Base-by-base conservation (phyloP, 805 yeast species). In the Myxozyma neotropica region DNA sequence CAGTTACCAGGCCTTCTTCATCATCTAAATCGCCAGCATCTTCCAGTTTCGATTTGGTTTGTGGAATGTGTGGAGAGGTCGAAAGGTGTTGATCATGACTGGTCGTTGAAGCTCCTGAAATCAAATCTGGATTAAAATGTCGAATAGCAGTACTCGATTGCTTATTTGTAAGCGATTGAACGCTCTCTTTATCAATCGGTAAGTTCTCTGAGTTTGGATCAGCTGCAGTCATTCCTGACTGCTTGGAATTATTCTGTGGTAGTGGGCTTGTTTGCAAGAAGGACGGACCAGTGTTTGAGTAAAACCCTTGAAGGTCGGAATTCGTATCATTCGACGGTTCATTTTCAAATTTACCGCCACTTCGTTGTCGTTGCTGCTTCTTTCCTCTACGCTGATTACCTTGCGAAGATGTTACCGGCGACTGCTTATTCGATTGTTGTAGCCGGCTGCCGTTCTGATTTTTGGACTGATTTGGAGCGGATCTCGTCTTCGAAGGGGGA, bases 401-500 rank as follows among this genome's bases (percentile, higher is more conserved):
- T 7, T 29, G 33, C 6, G n/a, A n/a, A n/a, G n/a, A n/a, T n/a
- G n/a, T n/a, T n/a, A n/a, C n/a, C n/a, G n/a, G n/a, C n/a, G 21
- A 13, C 21, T 17, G n/a, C 13, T 17, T 38, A 31, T 15, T 31
- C 39, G 3, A 29, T 29, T 49, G 46, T 33, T 26, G 53, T 17
- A 27, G 47, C 31, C 19, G 38, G 33, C 27, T 35, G 26, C 19
- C 8, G 27, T 15, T 21, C 24, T 51, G 49, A 23, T 44, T 31
- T 35, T 29, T 27, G 3, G 26, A 31, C 33, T 46, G 50, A 19
- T 39, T 17, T 47, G 36, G 12, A 24, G 23, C 31, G 8, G 49
- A 17, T 13, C 35, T 24, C 21, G 33, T 23, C 27, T 42, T 51
- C 13, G 69, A 56, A 2, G 69, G 69, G 10, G 69, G 69, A 6